Evolutionary conservation across 169 alveolate genomes (phyloP), one percentile per base, ranked within the genome.

Genomic region (Plasmodium cynomolgi): DNA sequence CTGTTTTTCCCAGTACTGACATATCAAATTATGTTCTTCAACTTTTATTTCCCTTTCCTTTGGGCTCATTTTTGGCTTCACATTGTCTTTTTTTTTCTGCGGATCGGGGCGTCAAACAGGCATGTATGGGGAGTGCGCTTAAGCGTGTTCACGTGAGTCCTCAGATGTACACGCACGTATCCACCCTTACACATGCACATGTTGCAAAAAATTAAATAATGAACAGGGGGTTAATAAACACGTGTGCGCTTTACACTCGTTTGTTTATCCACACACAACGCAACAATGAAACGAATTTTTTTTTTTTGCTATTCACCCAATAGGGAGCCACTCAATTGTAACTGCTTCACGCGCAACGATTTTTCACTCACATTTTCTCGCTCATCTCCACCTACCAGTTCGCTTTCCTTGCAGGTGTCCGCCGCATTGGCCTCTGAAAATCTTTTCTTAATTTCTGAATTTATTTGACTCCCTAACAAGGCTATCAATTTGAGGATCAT

Each of bases 1-100:
- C 81, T 88, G 94, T 50, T 88, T 79, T 80, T 79, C 83, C 94
- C 94, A 88, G 23, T 88, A 88, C 34, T 88, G 31, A 37, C 94
- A 88, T 68, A 88, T 88, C 23, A 88, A 39, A 34, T 88, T 88
- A 34, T 88, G 94, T 29, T 88, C 94, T 81, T 88, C 94, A 26
- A 88, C 73, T 88, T 88, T 88, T 88, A 88, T 79, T 62, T 88
- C 94, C 73, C 81, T 88, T 80, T 88, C 94, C 34, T 88, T 88
- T 7, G 86, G 83, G 74, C 91, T 88, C 83, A 88, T 77, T 62
- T 80, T 79, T 31, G 94, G 79, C 39, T 88, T 88, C 71, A 79
- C 73, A 23, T 34, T 44, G 13, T 88, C 86, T 79, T 88, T 83
- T 9, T 56, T 79, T 29, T 88, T 88, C 94, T 88, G 56, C n/a